These are phyloP conservation scores for Rhodotorula sp. DNA, from an alignment of 1,284 basidiomycete genomes.

Conservation along the genomic window DNA sequence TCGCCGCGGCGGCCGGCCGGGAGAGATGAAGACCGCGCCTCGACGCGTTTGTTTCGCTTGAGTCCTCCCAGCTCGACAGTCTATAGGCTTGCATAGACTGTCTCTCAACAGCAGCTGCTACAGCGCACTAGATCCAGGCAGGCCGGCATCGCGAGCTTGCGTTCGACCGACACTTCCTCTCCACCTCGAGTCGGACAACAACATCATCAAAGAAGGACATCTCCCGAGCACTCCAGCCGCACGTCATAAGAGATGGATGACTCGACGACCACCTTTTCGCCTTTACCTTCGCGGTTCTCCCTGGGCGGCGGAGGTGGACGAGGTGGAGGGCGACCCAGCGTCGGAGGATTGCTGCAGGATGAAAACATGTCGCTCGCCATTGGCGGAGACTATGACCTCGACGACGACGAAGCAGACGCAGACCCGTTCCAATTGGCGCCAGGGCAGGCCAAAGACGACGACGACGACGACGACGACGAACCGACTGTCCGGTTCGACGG, in stretches of 20 bases:
- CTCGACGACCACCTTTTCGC: not conserved
- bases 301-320: not conserved
- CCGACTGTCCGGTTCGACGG: slow-evolving; percentile 2
- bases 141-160: no score
- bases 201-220: not conserved
- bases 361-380: slow-evolving; percentile 11
- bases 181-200: not conserved
- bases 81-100: not conserved
- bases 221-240: not conserved
- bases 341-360: slow-evolving; percentile 12
- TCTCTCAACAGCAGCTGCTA: no score
- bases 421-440: not conserved
- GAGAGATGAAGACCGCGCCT: not conserved
- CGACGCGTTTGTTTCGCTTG: not conserved
- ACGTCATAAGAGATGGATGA: not conserved
- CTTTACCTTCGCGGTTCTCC: not conserved
- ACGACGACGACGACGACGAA: not conserved
- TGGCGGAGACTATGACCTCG: not conserved
- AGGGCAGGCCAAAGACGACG: not conserved
- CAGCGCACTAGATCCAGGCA: no score
- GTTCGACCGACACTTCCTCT: not conserved
- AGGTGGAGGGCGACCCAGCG: no score
- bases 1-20: no score
- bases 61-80: not conserved
- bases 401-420: not conserved